Evolutionary conservation across 129 eudicot species (phyloP).

Genomic region (Centaurea solstitialis): DNA sequence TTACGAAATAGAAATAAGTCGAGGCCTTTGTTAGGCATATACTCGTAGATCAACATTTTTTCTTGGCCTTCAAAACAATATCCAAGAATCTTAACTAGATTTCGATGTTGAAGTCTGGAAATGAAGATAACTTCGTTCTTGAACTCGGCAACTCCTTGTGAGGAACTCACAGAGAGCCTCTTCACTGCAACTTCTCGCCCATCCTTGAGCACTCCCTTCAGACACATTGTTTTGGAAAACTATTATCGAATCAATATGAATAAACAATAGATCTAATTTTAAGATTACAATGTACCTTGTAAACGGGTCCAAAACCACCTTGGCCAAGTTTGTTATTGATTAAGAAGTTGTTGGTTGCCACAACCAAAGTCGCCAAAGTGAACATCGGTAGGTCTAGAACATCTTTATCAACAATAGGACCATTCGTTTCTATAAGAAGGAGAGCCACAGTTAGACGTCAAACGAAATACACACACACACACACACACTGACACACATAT

Average conservation of each 20-base stretch:
- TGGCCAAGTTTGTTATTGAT: constrained; percentile 13
- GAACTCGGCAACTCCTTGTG: constrained; percentile 45
- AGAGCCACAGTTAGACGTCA: too few species aligned
- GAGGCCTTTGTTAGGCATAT: constrained; percentile 44
- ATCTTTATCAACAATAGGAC: neutral
- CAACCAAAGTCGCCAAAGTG: neutral
- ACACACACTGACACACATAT: too few species aligned
- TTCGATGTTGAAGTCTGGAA: constrained; percentile 42
- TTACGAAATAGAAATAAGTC: constrained; percentile 36
- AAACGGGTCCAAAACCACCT: constrained; percentile 27
- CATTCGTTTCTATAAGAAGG: neutral
- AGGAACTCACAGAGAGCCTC: constrained; percentile 32
- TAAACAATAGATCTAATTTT: too few species aligned
- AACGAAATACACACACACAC: too few species aligned
- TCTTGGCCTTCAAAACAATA: constrained; percentile 36
- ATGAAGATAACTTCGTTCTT: constrained; percentile 43
- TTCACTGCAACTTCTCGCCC: constrained; percentile 45
- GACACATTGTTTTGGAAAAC: too few species aligned
- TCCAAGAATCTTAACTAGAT: constrained; percentile 39
- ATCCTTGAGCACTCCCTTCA: neutral
- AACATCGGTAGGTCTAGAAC: constrained; percentile 8
- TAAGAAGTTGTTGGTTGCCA: constrained; percentile 19
- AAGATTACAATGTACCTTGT: neutral
- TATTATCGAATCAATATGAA: too few species aligned
- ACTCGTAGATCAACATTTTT: constrained; percentile 41